Evolutionary conservation across 805 yeast genomes (phyloP).

Genomic region (Yarrowia sp.): DNA sequence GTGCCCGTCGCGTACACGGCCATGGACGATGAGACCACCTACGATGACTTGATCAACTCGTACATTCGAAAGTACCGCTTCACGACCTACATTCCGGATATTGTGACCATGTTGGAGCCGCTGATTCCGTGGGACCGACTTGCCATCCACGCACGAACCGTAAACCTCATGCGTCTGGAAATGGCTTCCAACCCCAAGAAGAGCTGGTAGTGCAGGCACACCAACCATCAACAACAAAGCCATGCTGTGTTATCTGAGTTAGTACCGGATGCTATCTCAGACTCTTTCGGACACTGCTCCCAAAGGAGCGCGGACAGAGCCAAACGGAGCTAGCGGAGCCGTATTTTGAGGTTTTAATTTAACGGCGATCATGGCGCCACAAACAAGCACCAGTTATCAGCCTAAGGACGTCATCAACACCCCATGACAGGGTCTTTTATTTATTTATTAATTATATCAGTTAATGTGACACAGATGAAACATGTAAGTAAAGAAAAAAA

Average conservation of each 20-base stretch:
- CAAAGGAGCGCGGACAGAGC: not conserved
- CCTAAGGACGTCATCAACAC: not conserved
- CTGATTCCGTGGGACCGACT: conserved; percentile 22
- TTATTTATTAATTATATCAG: not conserved
- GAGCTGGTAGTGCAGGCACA: conserved; percentile 8
- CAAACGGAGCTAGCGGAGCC: not conserved
- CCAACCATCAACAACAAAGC: not conserved
- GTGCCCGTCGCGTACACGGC: conserved; percentile 5
- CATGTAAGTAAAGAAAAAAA: no score
- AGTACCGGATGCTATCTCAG: not conserved
- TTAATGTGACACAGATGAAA: not conserved
- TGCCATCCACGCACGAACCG: conserved; percentile 4
- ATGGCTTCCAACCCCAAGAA: conserved; percentile 8
- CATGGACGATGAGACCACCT: conserved; percentile 17
- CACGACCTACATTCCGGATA: conserved; percentile 20
- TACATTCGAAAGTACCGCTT: conserved; percentile 23
- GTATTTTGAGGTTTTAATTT: conserved; percentile 4
- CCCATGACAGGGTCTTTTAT: not conserved
- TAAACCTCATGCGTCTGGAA: conserved; percentile 16
- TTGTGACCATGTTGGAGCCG: conserved; percentile 22
- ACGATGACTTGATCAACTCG: conserved; percentile 16
- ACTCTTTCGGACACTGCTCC: not conserved
- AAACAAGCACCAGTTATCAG: not conserved
- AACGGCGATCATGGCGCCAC: conserved; percentile 5
- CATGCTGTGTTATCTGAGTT: not conserved